These are phyloP conservation scores for Miscanthus lutarioriparius DNA, from an alignment of 176 grass and related monocot species.

Conservation along the genomic window DNA sequence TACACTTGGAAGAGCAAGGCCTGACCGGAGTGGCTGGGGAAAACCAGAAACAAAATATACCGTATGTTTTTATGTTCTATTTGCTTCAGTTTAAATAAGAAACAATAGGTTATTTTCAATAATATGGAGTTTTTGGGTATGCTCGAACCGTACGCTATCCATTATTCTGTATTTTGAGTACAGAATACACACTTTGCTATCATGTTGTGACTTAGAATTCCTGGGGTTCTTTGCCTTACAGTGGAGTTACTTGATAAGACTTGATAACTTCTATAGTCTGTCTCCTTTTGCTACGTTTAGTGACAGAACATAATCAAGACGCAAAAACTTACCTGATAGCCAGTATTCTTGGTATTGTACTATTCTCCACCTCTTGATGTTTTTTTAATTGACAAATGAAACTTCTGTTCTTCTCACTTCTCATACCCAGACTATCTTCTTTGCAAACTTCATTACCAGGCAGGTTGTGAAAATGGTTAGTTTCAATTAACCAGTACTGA, in stretches of 20 bases:
- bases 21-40: constrained; percentile 91
- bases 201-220: background rate
- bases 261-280: background rate
- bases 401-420: background rate
- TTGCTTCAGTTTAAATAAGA: constrained; percentile 26
- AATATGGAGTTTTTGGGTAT: constrained; percentile 2
- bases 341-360: background rate
- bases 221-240: background rate
- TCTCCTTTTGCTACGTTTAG: background rate
- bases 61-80: constrained; percentile 50
- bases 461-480: background rate
- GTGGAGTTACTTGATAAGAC: background rate
- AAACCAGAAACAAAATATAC: constrained; percentile 97
- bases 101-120: background rate
- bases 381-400: constrained; percentile 5
- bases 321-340: background rate
- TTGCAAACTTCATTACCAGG: background rate
- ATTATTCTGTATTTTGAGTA: constrained; percentile 1
- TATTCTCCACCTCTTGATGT: background rate
- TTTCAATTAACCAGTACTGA: background rate
- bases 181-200: background rate
- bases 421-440: background rate
- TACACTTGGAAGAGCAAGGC: constrained; percentile 83
- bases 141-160: background rate
- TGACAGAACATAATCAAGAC: background rate